phyloP scores from a whole-genome alignment of 169 alveolate genomes.

The Plasmodium knowlesi region DNA sequence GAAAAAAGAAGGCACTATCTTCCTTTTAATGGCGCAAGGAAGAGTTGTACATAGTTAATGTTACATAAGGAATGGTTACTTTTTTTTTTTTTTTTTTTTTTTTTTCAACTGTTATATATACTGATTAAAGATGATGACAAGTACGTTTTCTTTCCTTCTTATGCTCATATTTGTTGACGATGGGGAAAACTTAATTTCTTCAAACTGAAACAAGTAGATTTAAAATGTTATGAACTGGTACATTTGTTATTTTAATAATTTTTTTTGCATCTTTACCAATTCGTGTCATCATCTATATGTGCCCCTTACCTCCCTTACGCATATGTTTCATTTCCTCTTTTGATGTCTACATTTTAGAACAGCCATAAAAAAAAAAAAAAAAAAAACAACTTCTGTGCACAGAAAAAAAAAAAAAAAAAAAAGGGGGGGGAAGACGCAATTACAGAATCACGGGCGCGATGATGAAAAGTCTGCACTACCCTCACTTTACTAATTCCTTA shows the following conservation, averaged over 20 bases:
- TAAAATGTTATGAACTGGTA: not conserved
- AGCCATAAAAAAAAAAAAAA: not conserved
- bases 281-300: not conserved
- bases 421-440: not conserved
- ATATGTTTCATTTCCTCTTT: not conserved
- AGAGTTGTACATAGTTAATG: not conserved
- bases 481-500: not conserved
- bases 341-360: not conserved
- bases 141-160: not conserved
- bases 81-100: not conserved
- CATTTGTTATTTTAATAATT: not conserved
- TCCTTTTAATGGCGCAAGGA: not conserved
- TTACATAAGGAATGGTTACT: not conserved
- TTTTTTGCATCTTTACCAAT: not conserved
- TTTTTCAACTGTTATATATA: not conserved
- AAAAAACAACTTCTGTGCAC: not conserved
- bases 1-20: not conserved
- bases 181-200: not conserved
- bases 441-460: not conserved
- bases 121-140: not conserved
- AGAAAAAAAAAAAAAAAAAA: not conserved
- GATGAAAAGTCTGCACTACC: not conserved
- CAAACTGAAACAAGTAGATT: not conserved
- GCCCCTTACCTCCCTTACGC: not conserved
- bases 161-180: not conserved